phyloP scores from a whole-genome alignment of 352 stramenopile species.

The Phytophthora pinifolia region DNA sequence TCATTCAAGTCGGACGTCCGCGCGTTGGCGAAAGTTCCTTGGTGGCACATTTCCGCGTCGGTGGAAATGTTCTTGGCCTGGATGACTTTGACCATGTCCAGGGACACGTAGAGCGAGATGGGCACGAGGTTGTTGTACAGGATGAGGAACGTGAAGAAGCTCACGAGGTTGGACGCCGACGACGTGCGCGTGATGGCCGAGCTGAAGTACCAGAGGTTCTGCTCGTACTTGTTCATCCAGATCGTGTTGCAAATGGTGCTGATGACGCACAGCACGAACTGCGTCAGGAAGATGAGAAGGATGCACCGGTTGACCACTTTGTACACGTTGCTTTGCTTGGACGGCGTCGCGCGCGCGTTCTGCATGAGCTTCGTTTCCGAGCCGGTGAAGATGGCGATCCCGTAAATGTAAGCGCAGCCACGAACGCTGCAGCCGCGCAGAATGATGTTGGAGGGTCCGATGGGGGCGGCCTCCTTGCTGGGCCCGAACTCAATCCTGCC shows the following conservation, averaged over 20 bases:
- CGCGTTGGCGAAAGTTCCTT: constrained; percentile 80
- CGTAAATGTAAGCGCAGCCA: constrained; percentile 57
- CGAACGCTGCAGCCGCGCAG: constrained; percentile 77
- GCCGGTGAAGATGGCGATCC: constrained; percentile 90
- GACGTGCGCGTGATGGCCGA: constrained; percentile 12
- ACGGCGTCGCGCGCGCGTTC: constrained; percentile 61
- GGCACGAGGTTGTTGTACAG: constrained; percentile 97
- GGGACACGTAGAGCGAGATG: constrained; percentile 96
- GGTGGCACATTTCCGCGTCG: constrained; percentile 83
- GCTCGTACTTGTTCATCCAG: constrained; percentile 44
- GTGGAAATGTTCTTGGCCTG: constrained; percentile 70
- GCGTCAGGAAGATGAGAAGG: constrained; percentile 65
- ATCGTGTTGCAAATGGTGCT: constrained; percentile 60
- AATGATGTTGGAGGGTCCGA: constrained; percentile 78
- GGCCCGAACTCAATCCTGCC: constrained; percentile 39
- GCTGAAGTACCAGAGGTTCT: constrained; percentile 54
- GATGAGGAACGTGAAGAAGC: constrained; percentile 95
- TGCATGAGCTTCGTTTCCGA: constrained; percentile 89
- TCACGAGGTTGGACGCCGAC: constrained; percentile 53
- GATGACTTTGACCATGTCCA: constrained; percentile 93
- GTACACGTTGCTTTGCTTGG: constrained; percentile 77
- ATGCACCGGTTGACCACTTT: constrained; percentile 72
- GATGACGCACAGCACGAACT: constrained; percentile 60
- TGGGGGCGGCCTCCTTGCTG: constrained; percentile 39
- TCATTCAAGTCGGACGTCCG: constrained; percentile 91